phyloP scores from a whole-genome alignment of 306 rosid genomes.

The Lupinus albus region DNA sequence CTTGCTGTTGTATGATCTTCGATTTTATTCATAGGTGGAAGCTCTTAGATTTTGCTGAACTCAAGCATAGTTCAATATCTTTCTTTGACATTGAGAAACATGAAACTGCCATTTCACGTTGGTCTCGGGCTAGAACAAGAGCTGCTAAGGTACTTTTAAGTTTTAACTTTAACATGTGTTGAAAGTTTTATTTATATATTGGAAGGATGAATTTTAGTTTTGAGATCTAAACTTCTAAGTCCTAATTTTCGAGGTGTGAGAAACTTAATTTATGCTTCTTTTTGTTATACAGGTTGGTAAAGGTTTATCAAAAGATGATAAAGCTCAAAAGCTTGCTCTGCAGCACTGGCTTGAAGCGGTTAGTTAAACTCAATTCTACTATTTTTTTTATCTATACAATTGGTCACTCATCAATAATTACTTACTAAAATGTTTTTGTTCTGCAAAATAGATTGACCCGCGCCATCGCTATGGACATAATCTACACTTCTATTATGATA shows the following conservation, averaged over 20 bases:
- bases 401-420: conserved; percentile 29
- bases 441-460: conserved; percentile 78
- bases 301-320: conserved; percentile 85
- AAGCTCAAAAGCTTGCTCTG: conserved; percentile 92
- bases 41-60: conserved; percentile 94
- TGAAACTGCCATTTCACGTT: conserved; percentile 92
- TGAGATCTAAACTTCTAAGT: neutral
- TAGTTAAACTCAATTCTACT: conserved; percentile 44
- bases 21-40: conserved; percentile 73
- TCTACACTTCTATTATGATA: conserved; percentile 78
- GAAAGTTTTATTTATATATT: neutral
- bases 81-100: conserved; percentile 94
- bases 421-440: conserved; percentile 36
- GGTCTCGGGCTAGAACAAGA: conserved; percentile 98
- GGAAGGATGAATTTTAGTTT: neutral
- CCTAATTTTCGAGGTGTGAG: neutral
- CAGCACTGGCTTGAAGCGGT: conserved; percentile 99
- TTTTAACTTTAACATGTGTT: conserved; percentile 17
- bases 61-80: conserved; percentile 88
- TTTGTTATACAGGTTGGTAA: conserved; percentile 80
- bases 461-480: conserved; percentile 99
- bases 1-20: conserved; percentile 39
- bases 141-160: conserved; percentile 79
- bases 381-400: conserved; percentile 11
- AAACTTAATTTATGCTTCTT: conserved; percentile 32